Evolutionary conservation across 2,329 filamentous ascomycete species (phyloP), one percentile per base, ranked within the genome.

Genomic region (Cercospora janseana): DNA sequence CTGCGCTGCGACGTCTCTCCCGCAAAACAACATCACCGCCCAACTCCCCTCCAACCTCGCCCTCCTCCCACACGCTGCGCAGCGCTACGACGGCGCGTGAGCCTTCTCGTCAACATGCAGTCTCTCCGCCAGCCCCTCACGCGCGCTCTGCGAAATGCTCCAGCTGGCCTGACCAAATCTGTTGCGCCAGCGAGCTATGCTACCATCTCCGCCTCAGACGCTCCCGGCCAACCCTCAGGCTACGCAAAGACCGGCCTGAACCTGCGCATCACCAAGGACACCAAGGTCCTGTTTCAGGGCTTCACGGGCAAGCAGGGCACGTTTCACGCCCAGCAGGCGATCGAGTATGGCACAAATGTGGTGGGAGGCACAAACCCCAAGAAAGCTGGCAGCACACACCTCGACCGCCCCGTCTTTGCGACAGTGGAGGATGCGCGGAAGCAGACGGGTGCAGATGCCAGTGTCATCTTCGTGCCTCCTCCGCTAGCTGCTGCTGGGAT

Each of bases 301-400:
- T 97, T 97, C 74, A 97, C 92, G 50, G 92, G 92, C 71, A 65
- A 61, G 55, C 66, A 67, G 52, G 54, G 61, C 63, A 97, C 92
- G 65, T 98, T 98, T 81, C 93, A 98, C 74, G 93, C 93, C 61
- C 82, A 89, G 72, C 91, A 96, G 78, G 93, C 93, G 62, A 96
- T 98, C 74, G 93, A 95, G 74, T 98, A 98, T 76, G 93, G 92
- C 72, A 98, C 93, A 66, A 92, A 95, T 72, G 89, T 98, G 62
- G 90, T 98, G 62, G 93, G 93, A 72, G 93, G 93, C 70, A 97
- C 92, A 69, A 97, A 97, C 79, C 93, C 93, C 70, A 97, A 95
- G 82, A 98, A 98, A 80, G 93, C 93, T 61, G 93, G 93, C 68
- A 76, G 82, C 66, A 85, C 83, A 70, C 93, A 98, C 75, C 83